Evolutionary conservation across 73 alveolate species (phyloP), one percentile per base, ranked within the genome.

Genomic region (Paramecium primaurelia): DNA sequence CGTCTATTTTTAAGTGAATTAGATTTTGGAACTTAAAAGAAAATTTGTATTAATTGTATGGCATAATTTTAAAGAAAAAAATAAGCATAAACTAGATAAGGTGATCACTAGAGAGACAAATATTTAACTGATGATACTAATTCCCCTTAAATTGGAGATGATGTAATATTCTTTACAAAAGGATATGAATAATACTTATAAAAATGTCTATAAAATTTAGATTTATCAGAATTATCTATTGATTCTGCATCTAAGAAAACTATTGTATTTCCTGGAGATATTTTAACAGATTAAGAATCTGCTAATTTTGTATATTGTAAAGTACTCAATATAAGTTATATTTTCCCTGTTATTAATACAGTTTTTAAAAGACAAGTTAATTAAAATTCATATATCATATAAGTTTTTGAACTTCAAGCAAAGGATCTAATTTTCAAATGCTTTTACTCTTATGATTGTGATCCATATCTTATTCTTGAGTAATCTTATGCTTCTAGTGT

Each of bases 121-220:
- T 44, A 80, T 80, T 47, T 80, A 45, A 42, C 36, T 11, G 59
- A 75, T 75, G 75, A 80, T 49, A 40, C 91, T 20, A 80, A 80
- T 80, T 20, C 58, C 2, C 91, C 91, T 25, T 80, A 80, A 20
- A 80, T 80, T 11, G 91, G 91, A 80, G 91, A 80, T 47, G 58
- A 32, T 10, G 75, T 80, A 45, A 80, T 80, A 80, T 80, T 80
- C 45, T 80, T 80, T 20, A 45, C 75, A 0, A 42, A 42, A 80
- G 91, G 91, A 80, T 80, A 80, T 80, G 91, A 80, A 80, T 14
- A 47, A 42, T 80, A 45, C 30, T 18, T 80, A 0, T 40, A 40
- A 25, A 80, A 80, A 25, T 16, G 58, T 49, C 26, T 80, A 80
- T 22, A 45, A 8, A 25, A 80, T 32, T 16, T 80, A 26, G 91